Base-by-base conservation (phyloP, 2,329 filamentous ascomycete genomes). In the Diplodia sapinea region DNA sequence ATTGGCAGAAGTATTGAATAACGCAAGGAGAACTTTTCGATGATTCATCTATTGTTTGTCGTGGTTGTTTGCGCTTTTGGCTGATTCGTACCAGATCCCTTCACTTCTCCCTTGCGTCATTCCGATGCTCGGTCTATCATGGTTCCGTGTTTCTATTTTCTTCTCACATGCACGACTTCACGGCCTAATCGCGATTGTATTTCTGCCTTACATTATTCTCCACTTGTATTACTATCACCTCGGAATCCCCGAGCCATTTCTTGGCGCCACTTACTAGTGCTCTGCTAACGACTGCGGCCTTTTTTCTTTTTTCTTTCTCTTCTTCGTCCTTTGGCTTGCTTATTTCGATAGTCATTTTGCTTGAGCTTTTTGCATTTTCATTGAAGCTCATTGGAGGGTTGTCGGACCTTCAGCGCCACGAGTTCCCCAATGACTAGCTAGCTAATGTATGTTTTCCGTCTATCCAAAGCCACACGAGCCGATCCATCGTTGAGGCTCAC, bases 61-160 rank as follows among this genome's bases (percentile, higher is more conserved):
- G 3, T 51, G 20, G 38, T 13, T 63, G 43, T 52, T 40, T 29
- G 31, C 6, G 3, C 23, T 5, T 17, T 38, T 38, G 4, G n/a
- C 43, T n/a, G 17, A 23, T n/a, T 57, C 29, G 43, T 12, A 51
- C 4, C 8, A 7, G n/a, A 9, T 49, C 9, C 20, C 13, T 15
- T 51, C 17, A 3, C 4, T 49, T 51, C 43, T 62, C 59, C 59
- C 59, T 63, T 63, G 59, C 59, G 4, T 57, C 3, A 38, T 51
- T 15, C 20, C 20, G 9, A 15, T 20, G 8, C 26, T 36, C 47
- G 23, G 26, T 63, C 29, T 51, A 26, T 47, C 8, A 7, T 51
- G n/a, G 20, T 26, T 26, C 11, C 26, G 26, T 23, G 6, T 13
- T 8, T 3, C 31, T 23, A 9, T 20, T 13, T 6, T 11, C 17